Percentiles rank a stretch among this genome's conserved stretches.
These are phyloP conservation scores for Aegilops umbellulata DNA, from an alignment of 176 grass and related monocot genomes.

Conservation along the genomic window DNA sequence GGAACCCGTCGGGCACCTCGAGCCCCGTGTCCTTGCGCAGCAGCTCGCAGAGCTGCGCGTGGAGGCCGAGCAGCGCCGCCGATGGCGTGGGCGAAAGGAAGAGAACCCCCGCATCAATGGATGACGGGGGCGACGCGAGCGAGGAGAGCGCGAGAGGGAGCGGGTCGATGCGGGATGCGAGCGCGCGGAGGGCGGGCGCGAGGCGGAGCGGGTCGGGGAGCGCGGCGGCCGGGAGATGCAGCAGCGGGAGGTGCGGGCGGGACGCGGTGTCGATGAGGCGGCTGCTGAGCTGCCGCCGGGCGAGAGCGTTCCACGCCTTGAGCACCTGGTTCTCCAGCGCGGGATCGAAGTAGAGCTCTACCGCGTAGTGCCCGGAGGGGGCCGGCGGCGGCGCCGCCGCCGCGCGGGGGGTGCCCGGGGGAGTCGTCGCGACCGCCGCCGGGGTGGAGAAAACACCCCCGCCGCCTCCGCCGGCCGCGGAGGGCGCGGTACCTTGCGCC, in stretches of 20 bases:
- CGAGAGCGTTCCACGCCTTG: constrained; percentile 97
- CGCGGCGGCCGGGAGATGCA: constrained; percentile 59
- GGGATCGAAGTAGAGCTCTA: constrained; percentile 98
- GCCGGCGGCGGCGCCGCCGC: background rate
- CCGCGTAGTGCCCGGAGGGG: constrained; percentile 48
- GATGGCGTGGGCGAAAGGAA: constrained; percentile 89
- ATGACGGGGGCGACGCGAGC: constrained; percentile 44
- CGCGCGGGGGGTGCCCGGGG: constrained; percentile 39
- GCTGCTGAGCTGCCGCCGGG: constrained; percentile 80
- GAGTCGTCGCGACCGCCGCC: constrained; percentile 33
- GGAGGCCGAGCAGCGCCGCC: constrained; percentile 71
- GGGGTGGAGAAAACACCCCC: background rate
- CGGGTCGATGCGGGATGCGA: constrained; percentile 78
- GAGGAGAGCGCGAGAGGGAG: constrained; percentile 71
- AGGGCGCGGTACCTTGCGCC: constrained; percentile 41
- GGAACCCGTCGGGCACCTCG: constrained; percentile 73
- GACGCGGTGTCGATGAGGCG: constrained; percentile 82
- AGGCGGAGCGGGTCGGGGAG: constrained; percentile 70
- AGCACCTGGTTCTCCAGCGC: constrained; percentile 98
- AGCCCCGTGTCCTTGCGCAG: constrained; percentile 78
- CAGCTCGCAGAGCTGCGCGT: constrained; percentile 89
- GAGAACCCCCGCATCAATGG: constrained; percentile 50
- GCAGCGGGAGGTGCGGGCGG: constrained; percentile 77
- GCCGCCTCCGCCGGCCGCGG: constrained; percentile 35
- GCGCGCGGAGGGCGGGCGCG: constrained; percentile 65